Conservation (phyloP, 2,329 filamentous ascomycete genomes). For the Talaromyces pinophilus region DNA sequence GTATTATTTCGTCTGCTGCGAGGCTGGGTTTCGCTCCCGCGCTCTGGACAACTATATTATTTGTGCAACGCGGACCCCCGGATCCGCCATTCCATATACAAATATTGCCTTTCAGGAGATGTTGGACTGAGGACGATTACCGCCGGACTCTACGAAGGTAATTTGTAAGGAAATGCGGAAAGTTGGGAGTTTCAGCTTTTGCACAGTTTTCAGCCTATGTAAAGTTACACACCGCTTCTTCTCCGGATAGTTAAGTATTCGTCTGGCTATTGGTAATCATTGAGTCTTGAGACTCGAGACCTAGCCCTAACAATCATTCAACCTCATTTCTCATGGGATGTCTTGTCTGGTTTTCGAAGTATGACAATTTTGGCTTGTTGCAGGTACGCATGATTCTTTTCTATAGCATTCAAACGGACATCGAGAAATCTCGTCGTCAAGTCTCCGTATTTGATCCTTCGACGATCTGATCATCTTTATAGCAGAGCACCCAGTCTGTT, state of each 20-base stretch:
- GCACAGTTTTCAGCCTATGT: neutral
- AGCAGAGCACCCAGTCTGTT: neutral
- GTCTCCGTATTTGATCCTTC: neutral
- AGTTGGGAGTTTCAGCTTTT: neutral
- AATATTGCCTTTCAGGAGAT: neutral
- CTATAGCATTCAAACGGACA: neutral
- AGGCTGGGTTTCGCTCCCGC: slow-evolving; percentile 61
- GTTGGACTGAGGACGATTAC: neutral
- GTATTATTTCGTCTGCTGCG: slow-evolving; percentile 76
- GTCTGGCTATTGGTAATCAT: neutral
- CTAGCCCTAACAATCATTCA: neutral
- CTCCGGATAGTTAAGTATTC: neutral
- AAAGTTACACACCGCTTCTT: neutral
- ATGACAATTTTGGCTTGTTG: neutral
- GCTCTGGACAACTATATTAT: slow-evolving; percentile 70
- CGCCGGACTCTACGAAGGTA: neutral
- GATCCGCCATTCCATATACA: slow-evolving; percentile 18
- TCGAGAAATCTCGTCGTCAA: neutral
- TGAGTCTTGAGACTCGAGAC: neutral
- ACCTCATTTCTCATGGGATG: neutral
- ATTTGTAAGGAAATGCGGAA: neutral
- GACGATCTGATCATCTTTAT: neutral
- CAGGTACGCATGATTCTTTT: neutral
- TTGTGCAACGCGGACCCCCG: slow-evolving; percentile 57
- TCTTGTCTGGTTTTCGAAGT: neutral